These are phyloP conservation scores for Trichoderma cornu-damae DNA, from an alignment of 2,329 filamentous ascomycete species.

Conservation along the genomic window DNA sequence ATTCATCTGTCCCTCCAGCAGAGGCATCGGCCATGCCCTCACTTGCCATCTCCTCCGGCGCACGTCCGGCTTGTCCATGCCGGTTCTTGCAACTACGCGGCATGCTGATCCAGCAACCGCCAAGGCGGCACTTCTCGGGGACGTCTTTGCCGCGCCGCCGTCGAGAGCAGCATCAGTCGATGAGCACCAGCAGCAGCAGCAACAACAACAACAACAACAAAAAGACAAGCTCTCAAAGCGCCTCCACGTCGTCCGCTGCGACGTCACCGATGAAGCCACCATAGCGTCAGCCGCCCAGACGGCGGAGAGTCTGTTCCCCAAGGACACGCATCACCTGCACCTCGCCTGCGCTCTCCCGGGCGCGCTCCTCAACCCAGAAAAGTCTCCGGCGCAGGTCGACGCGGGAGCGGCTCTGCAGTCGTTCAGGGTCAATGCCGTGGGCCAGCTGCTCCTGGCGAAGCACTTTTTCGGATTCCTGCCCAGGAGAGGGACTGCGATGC, in stretches of 20 bases:
- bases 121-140: conserved; percentile 33
- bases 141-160: conserved; percentile 21
- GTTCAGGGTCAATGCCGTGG: conserved; percentile 69
- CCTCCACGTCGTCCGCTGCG: conserved; percentile 38
- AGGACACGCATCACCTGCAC: conserved; percentile 53
- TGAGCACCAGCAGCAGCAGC: background rate
- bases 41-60: conserved; percentile 41
- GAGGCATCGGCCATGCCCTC: conserved; percentile 47
- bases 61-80: conserved; percentile 41
- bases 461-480: conserved; percentile 68
- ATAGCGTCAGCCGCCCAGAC: conserved; percentile 51
- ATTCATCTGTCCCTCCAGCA: conserved; percentile 43
- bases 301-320: conserved; percentile 50
- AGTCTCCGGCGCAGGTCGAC: conserved; percentile 60
- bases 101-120: conserved; percentile 31
- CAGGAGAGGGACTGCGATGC: conserved; percentile 41
- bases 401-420: conserved; percentile 57
- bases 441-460: conserved; percentile 71
- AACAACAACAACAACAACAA: background rate
- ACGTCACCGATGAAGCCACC: conserved; percentile 56
- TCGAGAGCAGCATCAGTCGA: background rate
- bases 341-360: conserved; percentile 67
- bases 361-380: conserved; percentile 63
- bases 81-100: conserved; percentile 45
- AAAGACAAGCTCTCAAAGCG: conserved; percentile 28